Percentiles rank a stretch among this genome's conserved stretches.
These are phyloP conservation scores for Bipolaris bicolor DNA, from an alignment of 2,329 filamentous ascomycete genomes.

Conservation along the genomic window DNA sequence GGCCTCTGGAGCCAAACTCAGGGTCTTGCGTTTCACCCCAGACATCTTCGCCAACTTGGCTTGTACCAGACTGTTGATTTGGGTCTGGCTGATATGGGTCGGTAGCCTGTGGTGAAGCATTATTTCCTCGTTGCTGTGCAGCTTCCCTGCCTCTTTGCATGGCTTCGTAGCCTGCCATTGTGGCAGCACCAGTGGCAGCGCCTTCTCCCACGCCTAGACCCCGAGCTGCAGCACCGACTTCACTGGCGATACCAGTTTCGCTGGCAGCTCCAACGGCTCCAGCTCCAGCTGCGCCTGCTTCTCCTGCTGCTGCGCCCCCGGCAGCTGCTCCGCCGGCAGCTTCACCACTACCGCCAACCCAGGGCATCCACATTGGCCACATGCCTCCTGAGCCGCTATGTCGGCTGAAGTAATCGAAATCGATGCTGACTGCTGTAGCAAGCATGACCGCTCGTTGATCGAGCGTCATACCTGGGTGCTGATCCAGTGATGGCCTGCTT, in stretches of 20 bases:
- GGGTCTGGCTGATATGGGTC: constrained; percentile 30
- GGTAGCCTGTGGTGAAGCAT: constrained; percentile 35
- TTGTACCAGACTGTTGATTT: constrained; percentile 28
- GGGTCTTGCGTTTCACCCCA: constrained; percentile 40
- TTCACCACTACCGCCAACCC: constrained; percentile 44
- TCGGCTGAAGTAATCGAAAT: constrained; percentile 72
- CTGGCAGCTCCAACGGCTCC: constrained; percentile 52
- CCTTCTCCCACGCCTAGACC: constrained; percentile 52
- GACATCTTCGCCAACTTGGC: constrained; percentile 29
- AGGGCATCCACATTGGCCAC: constrained; percentile 59
- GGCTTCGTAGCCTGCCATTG: constrained; percentile 68
- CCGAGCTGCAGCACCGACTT: constrained; percentile 55
- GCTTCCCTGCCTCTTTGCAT: constrained; percentile 60
- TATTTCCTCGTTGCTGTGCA: constrained; percentile 27
- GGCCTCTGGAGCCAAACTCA: constrained; percentile 25
- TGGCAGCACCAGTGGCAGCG: constrained; percentile 59
- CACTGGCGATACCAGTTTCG: constrained; percentile 52
- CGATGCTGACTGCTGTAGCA: constrained; percentile 68
- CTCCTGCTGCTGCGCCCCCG: constrained; percentile 51
- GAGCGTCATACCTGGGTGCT: constrained; percentile 63
- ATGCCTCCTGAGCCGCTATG: constrained; percentile 58
- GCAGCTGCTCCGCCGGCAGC: constrained; percentile 34
- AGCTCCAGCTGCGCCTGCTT: constrained; percentile 46
- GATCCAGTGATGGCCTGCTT: constrained; percentile 20
- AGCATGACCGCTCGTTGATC: constrained; percentile 71